Percentiles rank a stretch among this genome's conserved stretches.
Evolutionary conservation across 768 basidiomycete genomes (phyloP).

Genomic region (Boletus sp.): DNA sequence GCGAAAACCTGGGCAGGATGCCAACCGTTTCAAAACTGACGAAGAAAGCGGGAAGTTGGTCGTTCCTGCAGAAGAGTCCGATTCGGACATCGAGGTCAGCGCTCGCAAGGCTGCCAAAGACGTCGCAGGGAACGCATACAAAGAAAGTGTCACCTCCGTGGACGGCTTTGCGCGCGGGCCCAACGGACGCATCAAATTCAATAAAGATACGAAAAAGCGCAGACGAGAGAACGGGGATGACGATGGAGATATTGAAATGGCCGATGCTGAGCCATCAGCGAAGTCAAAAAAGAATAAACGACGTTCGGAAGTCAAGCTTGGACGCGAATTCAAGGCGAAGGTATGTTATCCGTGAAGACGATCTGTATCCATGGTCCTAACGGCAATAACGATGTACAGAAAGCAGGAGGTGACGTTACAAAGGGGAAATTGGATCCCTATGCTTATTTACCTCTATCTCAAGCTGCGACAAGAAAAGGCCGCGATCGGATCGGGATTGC

Average conservation of each 20-base stretch:
- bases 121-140: slow-evolving; percentile 73
- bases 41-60: slow-evolving; percentile 78
- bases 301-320: slow-evolving; percentile 57
- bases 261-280: slow-evolving; percentile 52
- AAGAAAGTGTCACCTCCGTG: slow-evolving; percentile 74
- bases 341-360: slow-evolving; percentile 40
- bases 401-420: slow-evolving; percentile 92
- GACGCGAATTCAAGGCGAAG: slow-evolving; percentile 95
- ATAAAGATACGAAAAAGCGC: slow-evolving; percentile 95
- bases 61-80: slow-evolving; percentile 56
- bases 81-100: slow-evolving; percentile 42
- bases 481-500: slow-evolving; percentile 53
- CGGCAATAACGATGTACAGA: slow-evolving; percentile 45
- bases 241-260: slow-evolving; percentile 72
- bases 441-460: slow-evolving; percentile 81
- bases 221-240: slow-evolving; percentile 63
- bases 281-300: slow-evolving; percentile 46
- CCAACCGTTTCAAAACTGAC: slow-evolving; percentile 83
- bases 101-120: slow-evolving; percentile 46
- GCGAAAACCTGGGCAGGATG: slow-evolving; percentile 83
- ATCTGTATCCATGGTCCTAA: slow-evolving; percentile 3
- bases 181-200: slow-evolving; percentile 87
- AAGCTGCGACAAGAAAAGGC: slow-evolving; percentile 68
- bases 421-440: slow-evolving; percentile 86
- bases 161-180: slow-evolving; percentile 88